A percentile compares a stretch with the other conserved stretches of the same genome.
phyloP scores from a whole-genome alignment of 306 rosid genomes.

The Vicia sativa region DNA sequence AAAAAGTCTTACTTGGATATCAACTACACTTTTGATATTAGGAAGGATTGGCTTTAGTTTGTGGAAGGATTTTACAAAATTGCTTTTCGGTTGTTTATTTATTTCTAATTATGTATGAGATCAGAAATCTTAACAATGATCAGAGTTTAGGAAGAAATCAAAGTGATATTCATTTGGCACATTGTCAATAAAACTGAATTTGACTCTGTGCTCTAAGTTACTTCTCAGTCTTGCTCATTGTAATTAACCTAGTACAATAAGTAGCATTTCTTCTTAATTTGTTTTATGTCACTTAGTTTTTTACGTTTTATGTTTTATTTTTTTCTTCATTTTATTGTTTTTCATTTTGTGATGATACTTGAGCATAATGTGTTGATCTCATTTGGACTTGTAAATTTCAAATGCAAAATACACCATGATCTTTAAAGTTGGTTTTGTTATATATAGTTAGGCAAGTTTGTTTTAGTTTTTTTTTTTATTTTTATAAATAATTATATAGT shows the following conservation, averaged over 20 bases:
- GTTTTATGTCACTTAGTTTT: no score
- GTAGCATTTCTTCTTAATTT: no score
- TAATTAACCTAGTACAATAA: not conserved
- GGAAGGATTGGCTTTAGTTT: slow-evolving; percentile 64
- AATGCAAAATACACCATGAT: no score
- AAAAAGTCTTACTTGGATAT: slow-evolving; percentile 82
- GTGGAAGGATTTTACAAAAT: not conserved
- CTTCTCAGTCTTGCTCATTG: slow-evolving; percentile 13
- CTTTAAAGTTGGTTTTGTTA: no score
- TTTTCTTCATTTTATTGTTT: no score
- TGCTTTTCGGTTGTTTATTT: slow-evolving; percentile 42
- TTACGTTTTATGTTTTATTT: no score
- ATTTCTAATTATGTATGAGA: slow-evolving; percentile 22
- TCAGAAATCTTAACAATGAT: slow-evolving; percentile 50
- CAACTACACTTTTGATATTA: slow-evolving; percentile 79
- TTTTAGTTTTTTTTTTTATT: no score
- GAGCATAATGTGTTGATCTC: no score
- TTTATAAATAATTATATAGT: no score
- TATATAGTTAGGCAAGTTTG: no score
- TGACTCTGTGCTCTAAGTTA: slow-evolving; percentile 20
- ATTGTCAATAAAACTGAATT: slow-evolving; percentile 47
- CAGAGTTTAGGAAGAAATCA: slow-evolving; percentile 33
- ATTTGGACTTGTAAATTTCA: no score
- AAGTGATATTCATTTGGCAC: slow-evolving; percentile 37
- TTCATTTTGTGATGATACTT: no score